Percentiles rank a stretch among this genome's conserved stretches.
These are phyloP conservation scores for Mortierella sp. DNA, from an alignment of 371 early-diverging fungal species.

Conservation along the genomic window DNA sequence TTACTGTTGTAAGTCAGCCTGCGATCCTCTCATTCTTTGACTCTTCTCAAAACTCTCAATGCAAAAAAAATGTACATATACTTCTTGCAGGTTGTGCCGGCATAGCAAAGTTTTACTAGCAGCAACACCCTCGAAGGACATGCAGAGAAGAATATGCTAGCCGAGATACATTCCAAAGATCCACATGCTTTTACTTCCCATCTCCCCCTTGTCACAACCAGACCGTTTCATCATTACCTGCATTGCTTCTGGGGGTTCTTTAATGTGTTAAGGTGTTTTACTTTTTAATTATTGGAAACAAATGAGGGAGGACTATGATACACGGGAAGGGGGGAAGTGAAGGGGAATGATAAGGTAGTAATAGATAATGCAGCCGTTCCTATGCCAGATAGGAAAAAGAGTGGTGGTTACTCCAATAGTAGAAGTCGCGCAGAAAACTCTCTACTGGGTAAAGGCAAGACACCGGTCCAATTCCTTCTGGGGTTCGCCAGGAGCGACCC, in stretches of 20 bases:
- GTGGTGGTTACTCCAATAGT: neutral
- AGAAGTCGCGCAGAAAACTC: neutral
- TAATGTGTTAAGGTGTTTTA: neutral
- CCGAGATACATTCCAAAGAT: neutral
- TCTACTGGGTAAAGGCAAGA: constrained; percentile 20
- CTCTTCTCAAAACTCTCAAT: neutral
- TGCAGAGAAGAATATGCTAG: neutral
- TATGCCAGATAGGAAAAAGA: neutral
- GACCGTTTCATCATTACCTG: neutral
- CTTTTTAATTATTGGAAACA: constrained; percentile 12
- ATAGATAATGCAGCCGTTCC: neutral
- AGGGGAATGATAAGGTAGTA: neutral
- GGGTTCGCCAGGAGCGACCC: constrained; percentile 54
- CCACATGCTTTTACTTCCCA: neutral
- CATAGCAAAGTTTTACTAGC: neutral
- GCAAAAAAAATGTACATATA: neutral
- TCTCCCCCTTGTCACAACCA: neutral
- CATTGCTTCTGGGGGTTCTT: neutral
- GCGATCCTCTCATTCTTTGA: neutral
- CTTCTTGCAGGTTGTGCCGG: neutral
- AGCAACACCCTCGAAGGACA: neutral
- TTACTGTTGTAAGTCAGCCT: neutral
- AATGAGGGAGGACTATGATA: neutral
- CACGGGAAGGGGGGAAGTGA: constrained; percentile 1
- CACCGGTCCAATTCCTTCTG: constrained; percentile 31